Conservation (phyloP, 2,329 filamentous ascomycete species). For the Trichoderma sp. region DNA sequence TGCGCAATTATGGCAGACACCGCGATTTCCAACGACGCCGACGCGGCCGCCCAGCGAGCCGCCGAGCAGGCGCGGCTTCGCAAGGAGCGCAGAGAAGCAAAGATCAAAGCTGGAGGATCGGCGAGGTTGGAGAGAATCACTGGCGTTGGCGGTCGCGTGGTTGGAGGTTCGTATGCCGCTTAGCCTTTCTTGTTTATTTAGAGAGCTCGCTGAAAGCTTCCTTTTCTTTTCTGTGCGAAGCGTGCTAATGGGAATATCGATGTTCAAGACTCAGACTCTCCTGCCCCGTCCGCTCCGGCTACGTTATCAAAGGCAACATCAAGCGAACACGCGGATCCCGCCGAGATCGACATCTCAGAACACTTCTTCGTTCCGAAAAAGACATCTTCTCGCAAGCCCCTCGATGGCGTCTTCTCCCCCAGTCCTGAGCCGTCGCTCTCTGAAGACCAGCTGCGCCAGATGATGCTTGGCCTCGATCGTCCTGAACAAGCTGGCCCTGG, state of each 20-base stretch:
- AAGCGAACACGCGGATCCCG: constrained; percentile 53
- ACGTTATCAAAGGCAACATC: constrained; percentile 28
- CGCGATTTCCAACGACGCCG: constrained; percentile 40
- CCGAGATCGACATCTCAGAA: constrained; percentile 75
- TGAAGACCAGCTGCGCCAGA: constrained; percentile 62
- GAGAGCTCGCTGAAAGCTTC: neutral
- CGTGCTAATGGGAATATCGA: neutral
- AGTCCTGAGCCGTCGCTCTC: constrained; percentile 39
- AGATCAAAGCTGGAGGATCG: constrained; percentile 69
- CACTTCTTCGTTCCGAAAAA: constrained; percentile 62
- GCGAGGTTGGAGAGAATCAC: constrained; percentile 73
- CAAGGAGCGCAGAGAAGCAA: constrained; percentile 76
- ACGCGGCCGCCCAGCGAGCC: constrained; percentile 49
- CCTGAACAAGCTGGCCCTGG: constrained; percentile 24
- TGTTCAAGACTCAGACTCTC: constrained; percentile 17
- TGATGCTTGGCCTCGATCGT: constrained; percentile 58
- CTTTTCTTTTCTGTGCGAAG: neutral
- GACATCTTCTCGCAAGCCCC: constrained; percentile 19
- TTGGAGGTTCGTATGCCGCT: constrained; percentile 30
- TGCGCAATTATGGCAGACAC: constrained; percentile 40
- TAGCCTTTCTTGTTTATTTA: neutral
- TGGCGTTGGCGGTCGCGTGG: constrained; percentile 53
- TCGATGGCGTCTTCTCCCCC: constrained; percentile 32
- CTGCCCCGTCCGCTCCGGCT: constrained; percentile 26
- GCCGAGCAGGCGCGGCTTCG: constrained; percentile 69